Conservation (phyloP, 805 yeast species). For the Lipomyces starkeyi region DNA sequence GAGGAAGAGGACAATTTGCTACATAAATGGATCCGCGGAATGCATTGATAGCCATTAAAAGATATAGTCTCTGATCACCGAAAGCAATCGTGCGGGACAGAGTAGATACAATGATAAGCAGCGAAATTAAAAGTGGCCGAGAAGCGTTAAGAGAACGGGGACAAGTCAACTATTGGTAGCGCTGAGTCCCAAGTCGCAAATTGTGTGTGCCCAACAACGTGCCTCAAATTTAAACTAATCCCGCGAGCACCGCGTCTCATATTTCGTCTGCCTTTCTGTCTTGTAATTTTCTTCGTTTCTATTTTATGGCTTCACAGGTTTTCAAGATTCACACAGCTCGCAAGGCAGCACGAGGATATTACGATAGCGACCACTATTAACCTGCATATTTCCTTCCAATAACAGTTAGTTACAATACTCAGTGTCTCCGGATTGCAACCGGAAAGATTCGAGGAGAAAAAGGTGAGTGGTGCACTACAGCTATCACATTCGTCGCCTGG, state of each 20-base stretch:
- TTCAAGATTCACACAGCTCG: background rate
- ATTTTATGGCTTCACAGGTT: background rate
- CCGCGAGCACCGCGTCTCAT: background rate
- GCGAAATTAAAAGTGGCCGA: background rate
- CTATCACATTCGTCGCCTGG: conserved; percentile 1
- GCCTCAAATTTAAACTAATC: conserved; percentile 1
- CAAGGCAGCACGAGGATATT: background rate
- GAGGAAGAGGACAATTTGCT: background rate
- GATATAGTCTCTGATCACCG: no score
- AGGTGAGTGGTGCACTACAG: background rate
- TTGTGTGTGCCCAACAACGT: conserved; percentile 5
- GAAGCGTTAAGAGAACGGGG: background rate
- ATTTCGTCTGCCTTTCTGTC: background rate
- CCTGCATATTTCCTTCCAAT: background rate
- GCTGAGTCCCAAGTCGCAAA: background rate
- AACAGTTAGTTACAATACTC: background rate
- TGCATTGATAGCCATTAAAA: background rate
- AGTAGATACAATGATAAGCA: background rate
- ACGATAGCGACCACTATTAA: background rate
- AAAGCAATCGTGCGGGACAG: conserved; percentile 1
- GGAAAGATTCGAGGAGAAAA: background rate
- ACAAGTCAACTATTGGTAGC: background rate
- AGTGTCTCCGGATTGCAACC: background rate
- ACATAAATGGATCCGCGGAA: background rate
- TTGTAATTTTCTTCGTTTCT: background rate